phyloP scores from a whole-genome alignment of 345 rosid species.

The Anacardium occidentale region DNA sequence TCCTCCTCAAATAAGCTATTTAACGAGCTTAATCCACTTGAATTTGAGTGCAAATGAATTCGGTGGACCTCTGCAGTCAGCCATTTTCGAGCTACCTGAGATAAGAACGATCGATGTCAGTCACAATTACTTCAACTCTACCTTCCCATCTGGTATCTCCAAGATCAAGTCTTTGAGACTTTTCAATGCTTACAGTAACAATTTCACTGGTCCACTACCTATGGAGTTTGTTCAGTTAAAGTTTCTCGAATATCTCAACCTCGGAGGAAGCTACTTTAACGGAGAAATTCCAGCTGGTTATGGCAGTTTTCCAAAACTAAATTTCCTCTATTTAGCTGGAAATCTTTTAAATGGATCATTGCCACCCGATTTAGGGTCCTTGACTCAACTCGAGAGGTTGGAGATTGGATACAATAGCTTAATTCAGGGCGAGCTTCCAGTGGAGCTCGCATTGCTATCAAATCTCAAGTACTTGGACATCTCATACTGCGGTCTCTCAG shows the following conservation, averaged over 20 bases:
- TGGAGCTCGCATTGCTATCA: conserved; percentile 46
- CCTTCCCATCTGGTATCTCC: conserved; percentile 70
- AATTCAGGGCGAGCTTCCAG: conserved; percentile 53
- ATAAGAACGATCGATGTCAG: conserved; percentile 70
- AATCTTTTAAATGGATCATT: conserved; percentile 59
- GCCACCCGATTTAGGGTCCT: conserved; percentile 60
- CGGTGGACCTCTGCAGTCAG: conserved; percentile 50
- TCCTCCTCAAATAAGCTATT: conserved; percentile 56
- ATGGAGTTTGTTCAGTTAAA: conserved; percentile 45
- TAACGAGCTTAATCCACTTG: conserved; percentile 57
- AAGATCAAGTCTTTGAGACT: conserved; percentile 62
- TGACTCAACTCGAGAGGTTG: conserved; percentile 61
- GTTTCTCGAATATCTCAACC: conserved; percentile 73
- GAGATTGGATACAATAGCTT: conserved; percentile 80
- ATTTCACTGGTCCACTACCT: conserved; percentile 68
- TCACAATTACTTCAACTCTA: conserved; percentile 74
- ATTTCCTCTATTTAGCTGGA: conserved; percentile 63
- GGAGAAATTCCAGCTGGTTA: conserved; percentile 70
- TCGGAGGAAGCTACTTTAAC: conserved; percentile 89
- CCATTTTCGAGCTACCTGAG: conserved; percentile 54
- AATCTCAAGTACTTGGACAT: conserved; percentile 70
- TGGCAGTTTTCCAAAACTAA: conserved; percentile 54
- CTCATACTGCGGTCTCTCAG: conserved; percentile 60
- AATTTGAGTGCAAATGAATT: conserved; percentile 71
- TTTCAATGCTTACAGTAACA: conserved; percentile 77